Percentiles rank a stretch among this genome's conserved stretches.
Conservation (phyloP, 352 stramenopile species). For the Phytophthora lateralis region DNA sequence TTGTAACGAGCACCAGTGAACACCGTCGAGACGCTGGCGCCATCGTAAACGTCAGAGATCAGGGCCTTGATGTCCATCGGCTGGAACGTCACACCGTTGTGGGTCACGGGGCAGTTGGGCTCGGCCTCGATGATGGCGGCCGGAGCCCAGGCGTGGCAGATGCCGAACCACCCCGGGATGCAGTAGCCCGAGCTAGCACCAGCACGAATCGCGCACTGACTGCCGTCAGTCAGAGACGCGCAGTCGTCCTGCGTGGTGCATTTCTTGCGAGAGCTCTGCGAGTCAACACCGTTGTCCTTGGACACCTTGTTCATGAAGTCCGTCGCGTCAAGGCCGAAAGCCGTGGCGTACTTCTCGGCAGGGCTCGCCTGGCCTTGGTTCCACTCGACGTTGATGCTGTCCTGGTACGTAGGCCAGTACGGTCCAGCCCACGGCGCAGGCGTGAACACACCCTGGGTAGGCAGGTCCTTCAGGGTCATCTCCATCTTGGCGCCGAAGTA, state of each 20-base stretch:
- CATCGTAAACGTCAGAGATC: constrained; percentile 44
- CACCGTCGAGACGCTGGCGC: constrained; percentile 28
- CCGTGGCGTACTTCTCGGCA: constrained; percentile 45
- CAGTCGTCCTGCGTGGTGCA: constrained; percentile 40
- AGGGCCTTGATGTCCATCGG: constrained; percentile 48
- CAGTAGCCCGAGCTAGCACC: constrained; percentile 44
- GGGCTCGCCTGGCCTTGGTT: constrained; percentile 24
- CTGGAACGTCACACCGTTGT: constrained; percentile 51
- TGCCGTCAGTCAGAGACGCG: constrained; percentile 33
- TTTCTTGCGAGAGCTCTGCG: constrained; percentile 22
- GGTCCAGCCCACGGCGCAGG: constrained; percentile 46
- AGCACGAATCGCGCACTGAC: constrained; percentile 32
- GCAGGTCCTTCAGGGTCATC: constrained; percentile 29
- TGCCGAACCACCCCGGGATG: constrained; percentile 45
- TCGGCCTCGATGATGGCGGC: constrained; percentile 39
- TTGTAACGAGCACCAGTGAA: constrained; percentile 50
- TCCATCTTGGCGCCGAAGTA: constrained; percentile 36
- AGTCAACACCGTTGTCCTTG: constrained; percentile 29
- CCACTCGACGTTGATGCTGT: constrained; percentile 68
- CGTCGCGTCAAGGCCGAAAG: constrained; percentile 35
- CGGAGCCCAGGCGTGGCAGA: constrained; percentile 49
- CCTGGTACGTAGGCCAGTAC: constrained; percentile 69
- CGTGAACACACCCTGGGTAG: constrained; percentile 15
- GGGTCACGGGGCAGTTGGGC: constrained; percentile 36
- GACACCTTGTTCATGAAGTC: constrained; percentile 45